A percentile compares a stretch with the other conserved stretches of the same genome.
Conservation (phyloP, 345 rosid species). For the Euclidium syriacum region DNA sequence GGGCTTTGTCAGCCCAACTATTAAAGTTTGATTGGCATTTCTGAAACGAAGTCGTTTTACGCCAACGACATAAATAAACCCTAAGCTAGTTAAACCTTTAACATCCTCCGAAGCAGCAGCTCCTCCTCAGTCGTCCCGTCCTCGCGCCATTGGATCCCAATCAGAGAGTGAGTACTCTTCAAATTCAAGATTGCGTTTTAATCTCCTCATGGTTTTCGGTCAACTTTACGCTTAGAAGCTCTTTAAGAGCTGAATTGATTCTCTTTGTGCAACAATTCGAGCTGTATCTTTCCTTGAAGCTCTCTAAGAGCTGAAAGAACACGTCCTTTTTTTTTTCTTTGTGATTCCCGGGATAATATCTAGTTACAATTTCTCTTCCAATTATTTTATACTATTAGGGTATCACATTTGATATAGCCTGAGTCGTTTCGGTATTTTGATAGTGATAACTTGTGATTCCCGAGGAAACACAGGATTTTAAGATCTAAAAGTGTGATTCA, state of each 20-base stretch:
- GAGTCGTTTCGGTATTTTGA: too few species aligned
- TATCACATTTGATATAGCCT: too few species aligned
- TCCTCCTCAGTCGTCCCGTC: not conserved
- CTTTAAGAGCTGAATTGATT: not conserved
- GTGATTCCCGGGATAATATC: too few species aligned
- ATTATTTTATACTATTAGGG: too few species aligned
- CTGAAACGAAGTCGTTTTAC: not conserved
- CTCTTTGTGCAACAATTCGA: not conserved
- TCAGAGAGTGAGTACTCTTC: not conserved
- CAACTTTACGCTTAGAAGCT: not conserved
- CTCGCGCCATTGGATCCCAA: not conserved
- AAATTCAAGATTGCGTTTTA: too few species aligned
- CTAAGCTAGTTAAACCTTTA: conserved; percentile 14
- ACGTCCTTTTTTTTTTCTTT: too few species aligned
- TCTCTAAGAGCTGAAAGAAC: too few species aligned
- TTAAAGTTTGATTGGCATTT: not conserved
- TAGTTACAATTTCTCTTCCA: too few species aligned
- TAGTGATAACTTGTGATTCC: not conserved
- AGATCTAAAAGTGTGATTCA: not conserved
- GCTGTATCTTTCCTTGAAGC: not conserved
- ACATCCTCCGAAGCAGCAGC: not conserved
- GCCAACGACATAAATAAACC: not conserved
- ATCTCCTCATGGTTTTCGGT: too few species aligned
- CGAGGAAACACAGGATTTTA: not conserved
- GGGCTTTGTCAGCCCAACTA: not conserved